These are phyloP conservation scores for Leishmania tropica DNA, from an alignment of 208 protist genomes.

Conservation along the genomic window DNA sequence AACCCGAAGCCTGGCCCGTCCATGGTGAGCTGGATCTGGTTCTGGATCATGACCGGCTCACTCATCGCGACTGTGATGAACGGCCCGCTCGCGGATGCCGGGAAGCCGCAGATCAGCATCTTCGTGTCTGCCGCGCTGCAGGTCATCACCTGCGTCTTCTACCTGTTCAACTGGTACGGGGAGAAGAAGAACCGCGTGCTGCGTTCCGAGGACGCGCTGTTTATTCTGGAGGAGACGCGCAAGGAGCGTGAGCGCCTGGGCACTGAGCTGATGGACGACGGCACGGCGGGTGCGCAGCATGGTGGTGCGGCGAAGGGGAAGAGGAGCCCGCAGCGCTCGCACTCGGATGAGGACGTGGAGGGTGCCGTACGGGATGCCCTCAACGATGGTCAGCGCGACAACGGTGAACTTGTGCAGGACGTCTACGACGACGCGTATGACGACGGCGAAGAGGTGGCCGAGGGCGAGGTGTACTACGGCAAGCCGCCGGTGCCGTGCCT, in stretches of 20 bases:
- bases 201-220: slow-evolving; percentile 42
- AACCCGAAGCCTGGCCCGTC: slow-evolving; percentile 43
- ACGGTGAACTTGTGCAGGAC: slow-evolving; percentile 17
- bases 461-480: slow-evolving; percentile 23
- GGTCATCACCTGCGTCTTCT: slow-evolving; percentile 56
- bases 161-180: slow-evolving; percentile 65
- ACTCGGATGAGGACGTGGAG: slow-evolving; percentile 7
- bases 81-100: slow-evolving; percentile 55
- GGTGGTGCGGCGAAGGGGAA: background rate
- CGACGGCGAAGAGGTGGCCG: slow-evolving; percentile 5
- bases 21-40: slow-evolving; percentile 71
- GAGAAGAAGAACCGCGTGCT: slow-evolving; percentile 61
- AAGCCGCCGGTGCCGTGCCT: slow-evolving; percentile 20
- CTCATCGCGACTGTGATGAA: slow-evolving; percentile 46
- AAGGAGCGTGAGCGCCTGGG: slow-evolving; percentile 36
- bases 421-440: slow-evolving; percentile 7
- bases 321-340: slow-evolving; percentile 13
- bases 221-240: slow-evolving; percentile 31
- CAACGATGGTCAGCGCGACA: background rate
- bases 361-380: slow-evolving; percentile 11
- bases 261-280: slow-evolving; percentile 4
- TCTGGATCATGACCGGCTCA: slow-evolving; percentile 47
- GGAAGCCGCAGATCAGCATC: slow-evolving; percentile 43
- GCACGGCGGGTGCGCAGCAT: background rate
- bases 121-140: slow-evolving; percentile 62